phyloP scores from a whole-genome alignment of 371 early-diverging fungal genomes.

The Sporodiniella umbellata region DNA sequence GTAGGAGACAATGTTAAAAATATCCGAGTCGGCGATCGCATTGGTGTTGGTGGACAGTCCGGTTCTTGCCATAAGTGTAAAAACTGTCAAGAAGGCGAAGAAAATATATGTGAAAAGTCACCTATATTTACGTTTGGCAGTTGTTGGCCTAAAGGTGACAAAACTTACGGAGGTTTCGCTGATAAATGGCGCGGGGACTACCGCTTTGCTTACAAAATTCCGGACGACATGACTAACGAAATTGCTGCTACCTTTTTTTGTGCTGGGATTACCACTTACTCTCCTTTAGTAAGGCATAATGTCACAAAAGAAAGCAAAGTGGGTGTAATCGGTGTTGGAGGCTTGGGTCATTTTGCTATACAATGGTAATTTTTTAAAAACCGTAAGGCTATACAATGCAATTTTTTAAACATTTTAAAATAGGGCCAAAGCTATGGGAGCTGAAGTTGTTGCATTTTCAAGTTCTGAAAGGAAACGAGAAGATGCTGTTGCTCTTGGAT shows the following conservation, averaged over 20 bases:
- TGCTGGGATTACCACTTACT: constrained; percentile 60
- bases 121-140: constrained; percentile 27
- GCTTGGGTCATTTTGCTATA: constrained; percentile 66
- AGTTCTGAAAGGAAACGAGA: constrained; percentile 26
- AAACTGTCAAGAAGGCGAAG: constrained; percentile 23
- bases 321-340: constrained; percentile 61
- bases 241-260: constrained; percentile 51
- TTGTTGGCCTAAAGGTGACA: constrained; percentile 51
- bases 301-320: constrained; percentile 44
- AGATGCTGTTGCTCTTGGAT: constrained; percentile 29
- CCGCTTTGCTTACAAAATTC: constrained; percentile 54
- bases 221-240: constrained; percentile 43
- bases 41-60: constrained; percentile 64
- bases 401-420: too few relatives aligned
- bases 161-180: constrained; percentile 66
- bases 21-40: constrained; percentile 59
- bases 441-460: constrained; percentile 51
- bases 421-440: constrained; percentile 60
- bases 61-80: constrained; percentile 35
- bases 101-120: constrained; percentile 23
- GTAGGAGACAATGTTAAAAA: constrained; percentile 43
- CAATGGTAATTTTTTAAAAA: too few relatives aligned
- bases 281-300: constrained; percentile 51
- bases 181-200: constrained; percentile 50
- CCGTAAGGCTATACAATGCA: too few relatives aligned